Conservation (phyloP, 495 filamentous ascomycete genomes). For the Trichoderma reesei region DNA sequence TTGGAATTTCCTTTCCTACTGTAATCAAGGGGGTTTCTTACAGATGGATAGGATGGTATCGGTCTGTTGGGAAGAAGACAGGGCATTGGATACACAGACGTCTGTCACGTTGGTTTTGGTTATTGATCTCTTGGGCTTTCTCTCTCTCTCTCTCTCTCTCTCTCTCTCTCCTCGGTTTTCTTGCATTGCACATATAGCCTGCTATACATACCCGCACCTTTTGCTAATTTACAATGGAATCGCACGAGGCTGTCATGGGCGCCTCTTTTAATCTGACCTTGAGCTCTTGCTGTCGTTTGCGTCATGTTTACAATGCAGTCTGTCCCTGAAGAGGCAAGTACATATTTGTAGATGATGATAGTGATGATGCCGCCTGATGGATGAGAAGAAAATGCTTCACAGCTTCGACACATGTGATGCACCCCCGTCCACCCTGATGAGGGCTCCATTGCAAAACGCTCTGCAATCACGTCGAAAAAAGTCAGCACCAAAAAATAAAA, state of each 20-base stretch:
- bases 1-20: not conserved
- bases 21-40: not conserved
- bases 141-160: not conserved
- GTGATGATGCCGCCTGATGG: not conserved
- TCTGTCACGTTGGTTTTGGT: not conserved
- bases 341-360: too few relatives aligned
- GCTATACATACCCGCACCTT: not conserved
- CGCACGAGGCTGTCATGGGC: not conserved
- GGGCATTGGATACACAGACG: not conserved
- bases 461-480: not conserved
- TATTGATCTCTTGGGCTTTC: too few relatives aligned
- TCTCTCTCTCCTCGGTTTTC: not conserved
- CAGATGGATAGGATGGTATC: not conserved
- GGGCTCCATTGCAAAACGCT: slow-evolving; percentile 66
- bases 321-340: too few relatives aligned
- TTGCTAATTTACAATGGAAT: slow-evolving; percentile 2
- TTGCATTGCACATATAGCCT: not conserved
- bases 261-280: not conserved
- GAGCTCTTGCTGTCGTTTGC: not conserved
- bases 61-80: not conserved
- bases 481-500: not conserved
- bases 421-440: slow-evolving; percentile 66
- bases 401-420: slow-evolving; percentile 26
- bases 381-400: slow-evolving; percentile 10
- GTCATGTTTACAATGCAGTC: too few relatives aligned